These are phyloP conservation scores for Kodamaea laetipori DNA, from an alignment of 805 yeast genomes.

Conservation along the genomic window DNA sequence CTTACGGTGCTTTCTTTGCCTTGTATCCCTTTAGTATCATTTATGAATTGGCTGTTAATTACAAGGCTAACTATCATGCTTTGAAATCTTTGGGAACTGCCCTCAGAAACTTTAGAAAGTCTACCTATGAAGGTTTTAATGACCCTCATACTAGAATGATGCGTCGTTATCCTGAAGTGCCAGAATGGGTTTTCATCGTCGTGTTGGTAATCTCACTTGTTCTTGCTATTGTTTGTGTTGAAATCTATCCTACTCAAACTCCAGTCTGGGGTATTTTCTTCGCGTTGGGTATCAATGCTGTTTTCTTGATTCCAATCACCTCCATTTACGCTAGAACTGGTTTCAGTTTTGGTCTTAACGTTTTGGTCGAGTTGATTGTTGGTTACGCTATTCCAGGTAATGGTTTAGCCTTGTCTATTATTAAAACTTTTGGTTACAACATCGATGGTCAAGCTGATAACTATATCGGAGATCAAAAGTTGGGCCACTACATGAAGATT, in stretches of 20 bases:
- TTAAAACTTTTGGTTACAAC: slow-evolving; percentile 61
- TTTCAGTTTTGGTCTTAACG: slow-evolving; percentile 35
- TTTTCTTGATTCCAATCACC: slow-evolving; percentile 36
- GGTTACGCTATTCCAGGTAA: slow-evolving; percentile 43
- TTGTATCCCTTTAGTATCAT: slow-evolving; percentile 28
- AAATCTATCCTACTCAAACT: slow-evolving; percentile 34
- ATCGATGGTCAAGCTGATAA: slow-evolving; percentile 59
- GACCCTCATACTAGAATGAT: slow-evolving; percentile 38
- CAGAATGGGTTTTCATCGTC: slow-evolving; percentile 32
- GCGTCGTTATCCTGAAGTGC: slow-evolving; percentile 36
- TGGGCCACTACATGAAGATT: slow-evolving; percentile 65
- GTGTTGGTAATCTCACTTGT: slow-evolving; percentile 31
- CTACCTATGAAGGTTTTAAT: slow-evolving; percentile 33
- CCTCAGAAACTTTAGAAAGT: slow-evolving; percentile 22
- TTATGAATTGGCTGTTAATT: slow-evolving; percentile 21
- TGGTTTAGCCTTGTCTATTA: slow-evolving; percentile 42
- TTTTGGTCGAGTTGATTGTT: slow-evolving; percentile 38
- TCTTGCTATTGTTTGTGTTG: slow-evolving; percentile 34
- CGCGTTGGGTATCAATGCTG: slow-evolving; percentile 33
- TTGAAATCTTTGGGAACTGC: slow-evolving; percentile 16
- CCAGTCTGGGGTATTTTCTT: slow-evolving; percentile 43
- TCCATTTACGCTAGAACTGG: slow-evolving; percentile 34
- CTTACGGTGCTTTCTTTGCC: slow-evolving; percentile 27
- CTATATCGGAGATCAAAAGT: slow-evolving; percentile 57
- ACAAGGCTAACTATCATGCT: slow-evolving; percentile 17